Percentiles rank a stretch among this genome's conserved stretches.
Conservation (phyloP, 1,139 yeast species). For the Suhomyces kunorum region DNA sequence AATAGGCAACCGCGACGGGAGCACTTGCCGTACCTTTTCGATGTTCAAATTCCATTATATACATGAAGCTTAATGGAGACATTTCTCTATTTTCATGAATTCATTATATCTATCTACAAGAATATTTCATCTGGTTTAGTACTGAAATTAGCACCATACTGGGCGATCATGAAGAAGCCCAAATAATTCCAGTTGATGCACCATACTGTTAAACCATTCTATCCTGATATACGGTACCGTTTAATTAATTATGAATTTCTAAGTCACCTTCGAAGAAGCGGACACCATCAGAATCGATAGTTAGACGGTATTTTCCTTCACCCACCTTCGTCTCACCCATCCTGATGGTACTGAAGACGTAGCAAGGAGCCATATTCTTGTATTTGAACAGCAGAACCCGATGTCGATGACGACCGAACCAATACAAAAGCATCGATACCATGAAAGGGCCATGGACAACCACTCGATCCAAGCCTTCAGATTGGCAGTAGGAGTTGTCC, state of each 20-base stretch:
- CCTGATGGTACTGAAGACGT: slow-evolving; percentile 22
- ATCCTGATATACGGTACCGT: too few relatives aligned
- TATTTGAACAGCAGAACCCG: slow-evolving; percentile 39
- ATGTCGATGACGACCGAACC: slow-evolving; percentile 34
- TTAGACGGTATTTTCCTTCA: not conserved
- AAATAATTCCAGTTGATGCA: too few relatives aligned
- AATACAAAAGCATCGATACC: slow-evolving; percentile 58
- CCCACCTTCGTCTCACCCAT: not conserved
- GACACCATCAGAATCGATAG: not conserved
- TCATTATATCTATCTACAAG: too few relatives aligned
- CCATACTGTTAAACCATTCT: too few relatives aligned
- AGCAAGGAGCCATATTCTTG: slow-evolving; percentile 52
- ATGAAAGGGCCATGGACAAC: slow-evolving; percentile 84
- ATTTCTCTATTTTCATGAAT: too few relatives aligned
- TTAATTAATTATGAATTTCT: not conserved
- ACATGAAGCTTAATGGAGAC: too few relatives aligned
- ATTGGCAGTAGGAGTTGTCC: slow-evolving; percentile 53
- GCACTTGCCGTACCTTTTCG: too few relatives aligned
- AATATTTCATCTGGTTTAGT: too few relatives aligned
- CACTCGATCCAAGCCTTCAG: slow-evolving; percentile 61
- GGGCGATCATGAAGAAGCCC: too few relatives aligned
- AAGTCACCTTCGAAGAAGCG: slow-evolving; percentile 4
- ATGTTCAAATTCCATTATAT: too few relatives aligned
- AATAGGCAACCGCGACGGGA: too few relatives aligned
- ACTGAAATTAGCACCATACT: too few relatives aligned